Percentiles rank a stretch among this genome's conserved stretches.
These are phyloP conservation scores for Chlorophyllum brunneum DNA, from an alignment of 768 basidiomycete species.

Conservation along the genomic window DNA sequence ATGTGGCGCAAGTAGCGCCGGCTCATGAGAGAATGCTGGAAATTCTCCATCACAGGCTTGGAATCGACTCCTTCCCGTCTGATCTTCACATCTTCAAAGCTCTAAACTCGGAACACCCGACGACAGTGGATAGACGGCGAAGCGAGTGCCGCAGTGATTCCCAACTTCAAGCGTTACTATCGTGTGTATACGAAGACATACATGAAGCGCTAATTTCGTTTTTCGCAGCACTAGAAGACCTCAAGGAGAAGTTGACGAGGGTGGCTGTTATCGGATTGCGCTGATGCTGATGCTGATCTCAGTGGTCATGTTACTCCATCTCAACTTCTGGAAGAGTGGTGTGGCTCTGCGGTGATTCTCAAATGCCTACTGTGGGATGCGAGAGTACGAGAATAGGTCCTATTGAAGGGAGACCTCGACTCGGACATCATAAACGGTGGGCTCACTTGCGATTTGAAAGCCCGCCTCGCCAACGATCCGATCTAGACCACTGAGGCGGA, in stretches of 20 bases:
- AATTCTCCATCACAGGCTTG: background rate
- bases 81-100: background rate
- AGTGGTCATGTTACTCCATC: too few relatives aligned
- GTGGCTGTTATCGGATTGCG: too few relatives aligned
- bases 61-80: background rate
- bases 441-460: background rate
- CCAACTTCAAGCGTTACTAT: background rate
- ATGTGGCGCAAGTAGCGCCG: background rate
- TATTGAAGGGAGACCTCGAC: background rate
- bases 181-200: background rate
- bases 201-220: background rate
- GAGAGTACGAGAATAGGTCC: background rate
- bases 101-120: slow-evolving; percentile 1
- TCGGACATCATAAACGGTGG: slow-evolving; percentile 3
- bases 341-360: background rate
- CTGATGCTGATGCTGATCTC: slow-evolving; percentile 1
- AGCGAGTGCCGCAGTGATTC: background rate
- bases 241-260: too few relatives aligned
- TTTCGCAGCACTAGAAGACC: slow-evolving; percentile 5
- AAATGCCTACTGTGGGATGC: background rate
- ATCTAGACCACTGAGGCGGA: too few relatives aligned
- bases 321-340: too few relatives aligned
- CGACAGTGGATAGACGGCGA: slow-evolving; percentile 2
- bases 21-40: slow-evolving; percentile 5
- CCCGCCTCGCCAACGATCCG: too few relatives aligned